Evolutionary conservation across 202 grass and related monocot species (phyloP).

Genomic region (Cymbopogon flexuosus): DNA sequence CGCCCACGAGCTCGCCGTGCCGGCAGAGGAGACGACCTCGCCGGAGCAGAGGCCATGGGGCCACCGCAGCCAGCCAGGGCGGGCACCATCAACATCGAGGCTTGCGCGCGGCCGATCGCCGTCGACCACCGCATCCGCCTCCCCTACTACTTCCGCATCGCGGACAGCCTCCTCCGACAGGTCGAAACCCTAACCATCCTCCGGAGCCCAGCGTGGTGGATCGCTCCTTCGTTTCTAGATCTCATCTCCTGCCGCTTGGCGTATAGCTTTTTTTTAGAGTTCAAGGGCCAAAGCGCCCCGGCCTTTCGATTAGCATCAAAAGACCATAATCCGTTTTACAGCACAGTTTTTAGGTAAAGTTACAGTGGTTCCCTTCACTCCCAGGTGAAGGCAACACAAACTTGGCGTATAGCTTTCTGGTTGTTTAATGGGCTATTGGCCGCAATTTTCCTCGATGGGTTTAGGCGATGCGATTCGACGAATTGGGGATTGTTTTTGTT

Average conservation of each 20-base stretch:
- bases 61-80: slow-evolving; percentile 36
- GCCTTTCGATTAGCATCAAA: too few relatives aligned
- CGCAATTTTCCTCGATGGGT: background rate
- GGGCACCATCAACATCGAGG: slow-evolving; percentile 60
- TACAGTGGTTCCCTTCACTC: too few relatives aligned
- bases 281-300: too few relatives aligned
- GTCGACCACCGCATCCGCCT: slow-evolving; percentile 89
- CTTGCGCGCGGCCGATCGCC: slow-evolving; percentile 55
- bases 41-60: slow-evolving; percentile 36
- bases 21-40: slow-evolving; percentile 9
- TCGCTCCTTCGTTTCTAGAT: slow-evolving; percentile 16
- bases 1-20: slow-evolving; percentile 16
- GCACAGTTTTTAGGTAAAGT: too few relatives aligned
- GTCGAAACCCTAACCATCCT: slow-evolving; percentile 37
- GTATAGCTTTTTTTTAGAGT: background rate
- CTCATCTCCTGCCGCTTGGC: background rate
- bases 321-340: too few relatives aligned
- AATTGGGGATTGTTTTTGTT: slow-evolving; percentile 33
- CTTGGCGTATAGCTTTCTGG: background rate
- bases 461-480: slow-evolving; percentile 5
- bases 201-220: background rate
- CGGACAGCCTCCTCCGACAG: slow-evolving; percentile 80
- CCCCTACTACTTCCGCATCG: slow-evolving; percentile 91
- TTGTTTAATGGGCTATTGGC: background rate
- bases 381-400: too few relatives aligned